Percentiles rank a stretch among this genome's conserved stretches.
These are phyloP conservation scores for Metschnikowia kofuensis DNA, from an alignment of 805 yeast species.

Conservation along the genomic window DNA sequence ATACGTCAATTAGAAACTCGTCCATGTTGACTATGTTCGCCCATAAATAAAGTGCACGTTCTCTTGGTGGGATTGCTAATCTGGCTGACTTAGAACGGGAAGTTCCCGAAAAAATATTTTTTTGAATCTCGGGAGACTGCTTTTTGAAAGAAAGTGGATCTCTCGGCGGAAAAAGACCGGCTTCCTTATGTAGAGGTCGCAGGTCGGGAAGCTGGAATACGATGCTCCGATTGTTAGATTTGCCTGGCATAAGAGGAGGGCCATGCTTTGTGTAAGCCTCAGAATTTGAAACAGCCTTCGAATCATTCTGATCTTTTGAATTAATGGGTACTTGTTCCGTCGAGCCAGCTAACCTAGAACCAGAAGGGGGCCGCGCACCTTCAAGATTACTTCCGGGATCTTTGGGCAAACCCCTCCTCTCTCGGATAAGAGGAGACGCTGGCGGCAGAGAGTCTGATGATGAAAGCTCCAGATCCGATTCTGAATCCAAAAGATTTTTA, in stretches of 20 bases:
- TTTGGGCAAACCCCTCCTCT: neutral
- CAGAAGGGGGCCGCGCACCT: neutral
- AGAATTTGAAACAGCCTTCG: neutral
- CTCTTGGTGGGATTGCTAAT: slow-evolving; percentile 44
- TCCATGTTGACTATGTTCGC: slow-evolving; percentile 93
- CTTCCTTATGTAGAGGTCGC: neutral
- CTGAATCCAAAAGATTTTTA: slow-evolving; percentile 28
- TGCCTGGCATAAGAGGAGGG: neutral
- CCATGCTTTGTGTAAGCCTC: neutral
- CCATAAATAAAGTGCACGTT: slow-evolving; percentile 92
- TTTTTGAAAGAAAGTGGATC: neutral
- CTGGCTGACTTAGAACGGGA: slow-evolving; percentile 6
- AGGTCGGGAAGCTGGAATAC: slow-evolving; percentile 11
- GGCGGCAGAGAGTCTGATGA: slow-evolving; percentile 20
- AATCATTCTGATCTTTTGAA: neutral
- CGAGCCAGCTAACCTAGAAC: neutral
- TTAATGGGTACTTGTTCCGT: neutral
- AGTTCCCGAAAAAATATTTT: neutral
- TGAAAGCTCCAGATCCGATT: slow-evolving; percentile 34
- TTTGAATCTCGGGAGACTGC: neutral
- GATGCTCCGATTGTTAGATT: slow-evolving; percentile 2
- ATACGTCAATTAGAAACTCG: slow-evolving; percentile 76
- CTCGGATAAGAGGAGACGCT: slow-evolving; percentile 15
- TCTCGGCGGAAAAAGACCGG: neutral
- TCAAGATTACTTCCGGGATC: neutral